Conservation (phyloP, 1,284 basidiomycete genomes). For the Afroboletus lepidellus region DNA sequence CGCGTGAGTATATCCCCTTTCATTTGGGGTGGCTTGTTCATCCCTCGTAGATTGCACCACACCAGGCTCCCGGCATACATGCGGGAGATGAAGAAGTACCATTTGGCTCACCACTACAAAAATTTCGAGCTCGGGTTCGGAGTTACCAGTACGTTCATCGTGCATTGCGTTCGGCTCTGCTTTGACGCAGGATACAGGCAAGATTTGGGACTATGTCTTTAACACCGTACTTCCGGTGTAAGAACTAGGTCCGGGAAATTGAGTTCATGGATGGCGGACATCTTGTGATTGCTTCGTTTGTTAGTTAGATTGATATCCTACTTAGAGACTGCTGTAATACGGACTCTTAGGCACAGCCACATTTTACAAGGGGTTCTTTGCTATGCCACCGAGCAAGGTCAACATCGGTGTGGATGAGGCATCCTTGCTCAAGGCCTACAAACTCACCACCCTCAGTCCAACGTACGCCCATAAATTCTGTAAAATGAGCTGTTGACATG, state of each 20-base stretch:
- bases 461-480: slow-evolving; percentile 44
- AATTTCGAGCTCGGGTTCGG: slow-evolving; percentile 99
- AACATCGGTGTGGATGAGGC: slow-evolving; percentile 74
- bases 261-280: background rate
- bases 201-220: slow-evolving; percentile 95
- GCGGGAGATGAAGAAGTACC: slow-evolving; percentile 93
- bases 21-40: slow-evolving; percentile 3
- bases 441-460: slow-evolving; percentile 65
- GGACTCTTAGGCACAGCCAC: slow-evolving; percentile 22
- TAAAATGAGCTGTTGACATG: slow-evolving; percentile 6
- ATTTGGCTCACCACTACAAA: slow-evolving; percentile 98
- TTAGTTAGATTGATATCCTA: slow-evolving; percentile 9
- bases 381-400: slow-evolving; percentile 41
- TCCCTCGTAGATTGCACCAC: slow-evolving; percentile 68
- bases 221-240: slow-evolving; percentile 75
- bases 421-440: slow-evolving; percentile 70
- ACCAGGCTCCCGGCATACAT: slow-evolving; percentile 88
- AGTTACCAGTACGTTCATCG: slow-evolving; percentile 70
- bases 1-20: slow-evolving; percentile 52
- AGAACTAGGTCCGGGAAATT: background rate
- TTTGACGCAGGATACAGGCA: slow-evolving; percentile 47
- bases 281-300: slow-evolving; percentile 11
- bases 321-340: slow-evolving; percentile 9
- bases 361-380: background rate
- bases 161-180: background rate